A percentile compares a stretch with the other conserved stretches of the same genome.
Conservation (phyloP, 352 stramenopile species). For the Blastocystis sp. region DNA sequence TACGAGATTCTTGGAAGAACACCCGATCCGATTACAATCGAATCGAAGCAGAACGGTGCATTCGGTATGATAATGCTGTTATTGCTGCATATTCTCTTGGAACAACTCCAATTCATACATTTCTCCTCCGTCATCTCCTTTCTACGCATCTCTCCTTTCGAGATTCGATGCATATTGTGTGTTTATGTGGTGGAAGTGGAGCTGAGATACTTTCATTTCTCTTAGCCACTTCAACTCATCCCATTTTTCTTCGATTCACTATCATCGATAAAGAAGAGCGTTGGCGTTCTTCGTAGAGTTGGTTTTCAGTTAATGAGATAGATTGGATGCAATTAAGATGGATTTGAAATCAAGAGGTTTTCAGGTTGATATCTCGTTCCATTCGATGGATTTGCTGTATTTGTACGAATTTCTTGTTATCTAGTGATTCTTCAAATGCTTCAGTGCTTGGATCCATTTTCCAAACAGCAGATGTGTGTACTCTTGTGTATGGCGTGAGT, state of each 20-base stretch:
- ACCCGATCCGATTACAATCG: slow-evolving; percentile 20
- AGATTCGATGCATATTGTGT: slow-evolving; percentile 11
- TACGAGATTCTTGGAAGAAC: slow-evolving; percentile 11
- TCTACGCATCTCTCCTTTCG: not conserved
- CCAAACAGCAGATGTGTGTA: not conserved
- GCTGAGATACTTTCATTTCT: slow-evolving; percentile 11
- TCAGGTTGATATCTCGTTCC: not conserved
- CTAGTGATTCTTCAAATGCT: not conserved
- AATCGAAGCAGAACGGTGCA: not conserved
- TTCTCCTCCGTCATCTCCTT: slow-evolving; percentile 6
- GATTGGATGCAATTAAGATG: not conserved
- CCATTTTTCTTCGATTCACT: not conserved
- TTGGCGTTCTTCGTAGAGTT: slow-evolving; percentile 5
- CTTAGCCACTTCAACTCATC: not conserved
- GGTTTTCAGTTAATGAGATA: not conserved
- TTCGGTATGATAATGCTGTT: slow-evolving; percentile 2
- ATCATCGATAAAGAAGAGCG: slow-evolving; percentile 26
- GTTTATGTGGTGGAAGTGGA: slow-evolving; percentile 22
- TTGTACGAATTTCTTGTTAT: not conserved
- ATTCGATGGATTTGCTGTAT: slow-evolving; percentile 31
- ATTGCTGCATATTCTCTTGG: slow-evolving; percentile 48
- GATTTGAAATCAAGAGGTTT: not conserved
- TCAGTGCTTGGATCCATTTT: not conserved
- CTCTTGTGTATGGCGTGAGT: slow-evolving; percentile 37
- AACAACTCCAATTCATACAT: slow-evolving; percentile 36